Evolutionary conservation across 495 filamentous ascomycete species (phyloP).

Genomic region (Articulospora tetracladia): DNA sequence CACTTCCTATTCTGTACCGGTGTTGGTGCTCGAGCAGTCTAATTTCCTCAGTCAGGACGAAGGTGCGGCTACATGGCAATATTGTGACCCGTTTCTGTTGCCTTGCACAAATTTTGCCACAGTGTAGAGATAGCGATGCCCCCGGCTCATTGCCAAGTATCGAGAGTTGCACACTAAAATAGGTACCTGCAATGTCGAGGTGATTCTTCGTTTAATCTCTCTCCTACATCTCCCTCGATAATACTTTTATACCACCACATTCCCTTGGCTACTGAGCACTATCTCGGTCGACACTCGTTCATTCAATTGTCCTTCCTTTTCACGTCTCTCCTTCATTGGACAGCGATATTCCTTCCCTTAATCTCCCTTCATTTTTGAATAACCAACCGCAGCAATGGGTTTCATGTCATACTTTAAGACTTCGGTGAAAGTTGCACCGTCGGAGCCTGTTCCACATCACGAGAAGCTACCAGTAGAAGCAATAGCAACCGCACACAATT

Average conservation of each 20-base stretch:
- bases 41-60: not conserved
- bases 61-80: not conserved
- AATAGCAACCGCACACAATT: not conserved
- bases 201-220: not conserved
- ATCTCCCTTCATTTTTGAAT: not conserved
- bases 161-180: not conserved
- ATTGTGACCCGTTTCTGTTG: not conserved
- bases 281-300: not conserved
- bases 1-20: not conserved
- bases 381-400: not conserved
- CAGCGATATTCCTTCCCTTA: not conserved
- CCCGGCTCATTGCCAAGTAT: not conserved
- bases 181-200: not conserved
- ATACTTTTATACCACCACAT: not conserved
- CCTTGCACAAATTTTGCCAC: not conserved
- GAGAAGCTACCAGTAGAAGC: constrained; percentile 3
- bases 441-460: not conserved
- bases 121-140: not conserved
- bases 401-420: constrained; percentile 1
- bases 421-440: not conserved
- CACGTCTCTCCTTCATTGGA: not conserved
- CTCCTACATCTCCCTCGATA: not conserved
- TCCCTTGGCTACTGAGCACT: not conserved
- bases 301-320: not conserved
- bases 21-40: not conserved